phyloP scores from a whole-genome alignment of 2,329 filamentous ascomycete species.

The Fusarium goolgardi region DNA sequence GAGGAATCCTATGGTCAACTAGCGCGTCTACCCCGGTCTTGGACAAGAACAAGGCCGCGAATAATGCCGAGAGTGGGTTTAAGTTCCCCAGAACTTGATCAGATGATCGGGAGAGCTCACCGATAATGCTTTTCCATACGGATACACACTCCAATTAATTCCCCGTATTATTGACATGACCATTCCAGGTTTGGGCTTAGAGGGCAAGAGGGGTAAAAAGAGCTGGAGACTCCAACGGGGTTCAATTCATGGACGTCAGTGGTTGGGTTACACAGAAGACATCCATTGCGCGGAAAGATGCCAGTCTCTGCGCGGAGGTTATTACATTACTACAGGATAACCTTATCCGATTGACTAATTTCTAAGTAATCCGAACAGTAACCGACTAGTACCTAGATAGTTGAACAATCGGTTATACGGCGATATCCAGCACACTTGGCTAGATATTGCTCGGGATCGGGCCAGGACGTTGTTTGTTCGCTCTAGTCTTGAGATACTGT shows the following conservation, averaged over 20 bases:
- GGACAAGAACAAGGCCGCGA: conserved; percentile 2
- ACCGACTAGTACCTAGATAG: accelerated
- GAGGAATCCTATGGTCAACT: background rate
- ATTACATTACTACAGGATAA: background rate
- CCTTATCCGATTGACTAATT: background rate
- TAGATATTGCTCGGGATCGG: background rate
- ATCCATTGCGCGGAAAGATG: too few relatives aligned
- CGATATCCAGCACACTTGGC: background rate
- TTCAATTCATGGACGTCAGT: background rate
- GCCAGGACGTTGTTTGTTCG: background rate
- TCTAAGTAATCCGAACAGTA: background rate
- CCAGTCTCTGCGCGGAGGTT: background rate
- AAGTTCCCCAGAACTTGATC: background rate
- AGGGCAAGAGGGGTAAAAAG: background rate
- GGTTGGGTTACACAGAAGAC: background rate
- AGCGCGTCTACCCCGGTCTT: conserved; percentile 2
- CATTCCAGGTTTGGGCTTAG: background rate
- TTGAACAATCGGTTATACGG: background rate
- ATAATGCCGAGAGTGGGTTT: conserved; percentile 2
- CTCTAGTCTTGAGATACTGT: too few relatives aligned
- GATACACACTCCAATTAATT: background rate
- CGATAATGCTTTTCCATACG: background rate
- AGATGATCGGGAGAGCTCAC: background rate
- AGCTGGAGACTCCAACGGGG: background rate
- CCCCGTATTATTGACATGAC: background rate